These are phyloP conservation scores for Colletotrichum echinochloae DNA, from an alignment of 2,329 filamentous ascomycete species.

Conservation along the genomic window DNA sequence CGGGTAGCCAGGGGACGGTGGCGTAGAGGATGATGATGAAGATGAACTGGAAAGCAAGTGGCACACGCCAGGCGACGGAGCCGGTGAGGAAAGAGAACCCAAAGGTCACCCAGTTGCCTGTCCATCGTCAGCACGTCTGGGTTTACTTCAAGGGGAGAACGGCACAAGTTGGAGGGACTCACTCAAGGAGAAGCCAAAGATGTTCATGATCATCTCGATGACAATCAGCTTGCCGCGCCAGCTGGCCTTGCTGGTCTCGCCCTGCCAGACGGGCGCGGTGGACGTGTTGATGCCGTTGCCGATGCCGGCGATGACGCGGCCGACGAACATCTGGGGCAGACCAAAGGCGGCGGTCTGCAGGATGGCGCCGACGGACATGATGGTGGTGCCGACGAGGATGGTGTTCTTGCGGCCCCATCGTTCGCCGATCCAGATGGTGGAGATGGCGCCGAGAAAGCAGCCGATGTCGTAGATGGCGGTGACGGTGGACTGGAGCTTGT, in stretches of 20 bases:
- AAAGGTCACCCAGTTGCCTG: conserved; percentile 54
- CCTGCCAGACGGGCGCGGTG: conserved; percentile 53
- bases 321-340: conserved; percentile 55
- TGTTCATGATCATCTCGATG: conserved; percentile 49
- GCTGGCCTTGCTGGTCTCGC: conserved; percentile 50
- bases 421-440: conserved; percentile 50
- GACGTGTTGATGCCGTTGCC: conserved; percentile 57
- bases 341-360: conserved; percentile 51
- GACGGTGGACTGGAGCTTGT: conserved; percentile 57
- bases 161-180: not conserved
- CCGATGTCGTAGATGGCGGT: conserved; percentile 70
- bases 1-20: conserved; percentile 48
- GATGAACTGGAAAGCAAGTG: conserved; percentile 58
- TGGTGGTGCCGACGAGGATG: conserved; percentile 48
- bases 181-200: conserved; percentile 47
- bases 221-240: conserved; percentile 50
- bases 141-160: not conserved
- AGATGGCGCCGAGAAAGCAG: conserved; percentile 65
- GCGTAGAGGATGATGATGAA: conserved; percentile 51
- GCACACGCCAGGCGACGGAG: conserved; percentile 54
- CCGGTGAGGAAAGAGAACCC: conserved; percentile 51
- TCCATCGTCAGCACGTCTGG: not conserved
- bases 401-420: conserved; percentile 50
- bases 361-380: conserved; percentile 51
- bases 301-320: conserved; percentile 61